Percentiles rank a stretch among this genome's conserved stretches.
phyloP scores from a whole-genome alignment of 2,329 filamentous ascomycete genomes.

The Dactylellina haptotyla region DNA sequence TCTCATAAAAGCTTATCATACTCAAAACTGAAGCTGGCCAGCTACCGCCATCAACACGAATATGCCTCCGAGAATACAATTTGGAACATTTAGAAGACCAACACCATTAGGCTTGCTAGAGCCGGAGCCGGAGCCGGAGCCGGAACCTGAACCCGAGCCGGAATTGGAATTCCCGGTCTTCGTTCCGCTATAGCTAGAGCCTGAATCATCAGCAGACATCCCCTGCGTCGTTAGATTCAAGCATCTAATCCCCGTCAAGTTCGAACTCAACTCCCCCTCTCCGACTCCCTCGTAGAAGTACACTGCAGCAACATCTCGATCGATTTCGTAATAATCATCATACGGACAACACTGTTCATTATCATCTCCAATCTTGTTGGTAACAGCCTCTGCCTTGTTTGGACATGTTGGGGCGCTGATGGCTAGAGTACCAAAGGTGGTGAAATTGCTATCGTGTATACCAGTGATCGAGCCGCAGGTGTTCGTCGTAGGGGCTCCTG shows the following conservation, averaged over 20 bases:
- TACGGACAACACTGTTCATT: slow-evolving; percentile 26
- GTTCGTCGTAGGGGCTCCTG: slow-evolving; percentile 11
- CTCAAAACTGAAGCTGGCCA: slow-evolving; percentile 21
- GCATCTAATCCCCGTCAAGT: slow-evolving; percentile 37
- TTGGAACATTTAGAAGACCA: slow-evolving; percentile 22
- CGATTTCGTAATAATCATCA: slow-evolving; percentile 13
- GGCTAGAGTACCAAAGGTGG: slow-evolving; percentile 15
- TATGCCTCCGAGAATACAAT: slow-evolving; percentile 13
- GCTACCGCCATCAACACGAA: slow-evolving; percentile 7
- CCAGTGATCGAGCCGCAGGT: slow-evolving; percentile 32
- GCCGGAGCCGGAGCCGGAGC: background rate
- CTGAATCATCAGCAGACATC: slow-evolving; percentile 19
- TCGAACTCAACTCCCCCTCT: background rate
- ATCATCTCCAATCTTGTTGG: background rate
- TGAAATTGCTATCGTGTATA: slow-evolving; percentile 29
- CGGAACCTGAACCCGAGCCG: background rate
- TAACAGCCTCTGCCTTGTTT: background rate
- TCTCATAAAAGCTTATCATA: too few relatives aligned
- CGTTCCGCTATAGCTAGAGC: slow-evolving; percentile 38
- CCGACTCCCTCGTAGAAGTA: slow-evolving; percentile 15
- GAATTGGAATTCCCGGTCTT: slow-evolving; percentile 14
- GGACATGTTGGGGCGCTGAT: slow-evolving; percentile 15
- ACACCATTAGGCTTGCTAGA: slow-evolving; percentile 28
- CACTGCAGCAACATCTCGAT: slow-evolving; percentile 23
- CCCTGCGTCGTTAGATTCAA: slow-evolving; percentile 44